Evolutionary conservation across 2,329 filamentous ascomycete species (phyloP).

Genomic region (Pseudomassariella vexata): DNA sequence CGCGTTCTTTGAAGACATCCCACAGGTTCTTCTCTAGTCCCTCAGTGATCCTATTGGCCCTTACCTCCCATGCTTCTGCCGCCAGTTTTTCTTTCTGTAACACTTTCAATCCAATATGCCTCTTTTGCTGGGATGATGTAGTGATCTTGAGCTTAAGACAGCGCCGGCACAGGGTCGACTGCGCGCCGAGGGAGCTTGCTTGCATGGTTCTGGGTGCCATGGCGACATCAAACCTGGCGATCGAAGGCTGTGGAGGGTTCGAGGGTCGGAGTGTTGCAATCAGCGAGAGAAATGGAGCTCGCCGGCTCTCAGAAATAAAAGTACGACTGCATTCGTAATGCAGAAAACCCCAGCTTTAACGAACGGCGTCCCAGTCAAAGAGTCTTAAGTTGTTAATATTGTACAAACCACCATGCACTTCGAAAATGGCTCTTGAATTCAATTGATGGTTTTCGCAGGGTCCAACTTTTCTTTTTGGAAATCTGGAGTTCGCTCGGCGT

Average conservation of each 20-base stretch:
- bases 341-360: too few relatives aligned
- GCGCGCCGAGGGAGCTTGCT: slow-evolving; percentile 6
- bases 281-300: too few relatives aligned
- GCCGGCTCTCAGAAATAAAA: too few relatives aligned
- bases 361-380: too few relatives aligned
- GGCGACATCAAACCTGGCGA: too few relatives aligned
- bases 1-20: slow-evolving; percentile 63
- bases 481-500: slow-evolving; percentile 1
- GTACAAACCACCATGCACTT: too few relatives aligned
- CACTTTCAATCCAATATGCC: slow-evolving; percentile 35
- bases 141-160: slow-evolving; percentile 15
- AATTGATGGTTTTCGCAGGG: too few relatives aligned
- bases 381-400: too few relatives aligned
- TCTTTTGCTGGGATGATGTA: slow-evolving; percentile 13
- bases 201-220: slow-evolving; percentile 14
- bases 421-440: too few relatives aligned
- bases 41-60: slow-evolving; percentile 39
- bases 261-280: too few relatives aligned
- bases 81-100: slow-evolving; percentile 37
- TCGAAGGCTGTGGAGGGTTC: too few relatives aligned
- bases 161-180: slow-evolving; percentile 17
- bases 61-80: slow-evolving; percentile 39
- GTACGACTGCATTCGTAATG: too few relatives aligned
- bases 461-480: not conserved
- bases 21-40: slow-evolving; percentile 51